Conservation (phyloP, 352 stramenopile species). For the Phytophthora uliginosa region DNA sequence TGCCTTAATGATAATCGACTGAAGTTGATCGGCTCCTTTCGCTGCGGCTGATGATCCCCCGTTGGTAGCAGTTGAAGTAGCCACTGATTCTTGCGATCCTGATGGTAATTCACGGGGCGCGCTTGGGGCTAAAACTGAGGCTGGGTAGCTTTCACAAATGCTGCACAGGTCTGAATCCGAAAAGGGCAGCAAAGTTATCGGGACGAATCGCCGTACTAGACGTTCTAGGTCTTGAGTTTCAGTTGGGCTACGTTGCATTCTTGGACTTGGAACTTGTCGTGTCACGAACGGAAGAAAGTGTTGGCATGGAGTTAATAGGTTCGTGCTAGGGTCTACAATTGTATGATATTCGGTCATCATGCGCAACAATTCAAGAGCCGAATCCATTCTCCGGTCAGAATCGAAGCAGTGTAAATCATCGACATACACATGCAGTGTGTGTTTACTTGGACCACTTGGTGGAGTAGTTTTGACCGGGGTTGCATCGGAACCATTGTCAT, state of each 20-base stretch:
- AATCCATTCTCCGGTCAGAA: conserved; percentile 30
- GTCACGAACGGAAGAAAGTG: conserved; percentile 45
- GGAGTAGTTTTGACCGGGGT: neutral
- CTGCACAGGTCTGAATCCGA: conserved; percentile 59
- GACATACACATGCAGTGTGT: conserved; percentile 53
- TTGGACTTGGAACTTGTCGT: conserved; percentile 24
- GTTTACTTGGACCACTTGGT: neutral
- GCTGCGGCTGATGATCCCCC: neutral
- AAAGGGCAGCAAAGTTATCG: conserved; percentile 38
- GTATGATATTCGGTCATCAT: conserved; percentile 53
- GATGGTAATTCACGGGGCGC: neutral
- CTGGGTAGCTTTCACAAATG: conserved; percentile 53
- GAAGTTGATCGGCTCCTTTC: conserved; percentile 52
- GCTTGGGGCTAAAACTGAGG: neutral
- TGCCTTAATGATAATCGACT: conserved; percentile 57
- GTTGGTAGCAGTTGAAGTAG: neutral
- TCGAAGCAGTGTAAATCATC: conserved; percentile 72
- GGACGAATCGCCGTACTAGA: conserved; percentile 45
- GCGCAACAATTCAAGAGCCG: conserved; percentile 57
- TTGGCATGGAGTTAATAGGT: conserved; percentile 35
- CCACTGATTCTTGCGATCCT: neutral
- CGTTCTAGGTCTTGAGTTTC: conserved; percentile 28
- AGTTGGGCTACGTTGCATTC: neutral
- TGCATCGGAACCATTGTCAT: neutral
- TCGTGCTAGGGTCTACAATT: conserved; percentile 47